phyloP scores from a whole-genome alignment of 257 asterid species.

The Nicotiana noctiflora region DNA sequence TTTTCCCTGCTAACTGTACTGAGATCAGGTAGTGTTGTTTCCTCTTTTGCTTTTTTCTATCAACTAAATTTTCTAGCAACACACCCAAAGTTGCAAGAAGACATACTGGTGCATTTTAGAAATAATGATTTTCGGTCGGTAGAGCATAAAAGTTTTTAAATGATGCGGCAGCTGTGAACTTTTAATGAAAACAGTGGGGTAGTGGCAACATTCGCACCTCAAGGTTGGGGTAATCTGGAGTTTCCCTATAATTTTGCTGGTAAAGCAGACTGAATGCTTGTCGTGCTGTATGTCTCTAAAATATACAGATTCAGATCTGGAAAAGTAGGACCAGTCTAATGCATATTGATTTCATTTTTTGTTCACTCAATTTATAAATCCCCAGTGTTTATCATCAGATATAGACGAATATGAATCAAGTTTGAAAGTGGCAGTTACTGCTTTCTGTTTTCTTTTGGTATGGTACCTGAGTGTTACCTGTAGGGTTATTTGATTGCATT shows the following conservation, averaged over 20 bases:
- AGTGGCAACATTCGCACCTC: not conserved
- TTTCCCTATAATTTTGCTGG: not conserved
- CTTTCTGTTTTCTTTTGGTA: not conserved
- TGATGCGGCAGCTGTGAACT: not conserved
- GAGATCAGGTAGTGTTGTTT: conserved; percentile 53
- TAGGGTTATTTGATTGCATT: not conserved
- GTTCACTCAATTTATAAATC: not conserved
- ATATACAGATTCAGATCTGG: not conserved
- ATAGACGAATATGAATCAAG: not conserved
- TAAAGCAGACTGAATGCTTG: not conserved
- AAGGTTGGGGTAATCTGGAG: not conserved
- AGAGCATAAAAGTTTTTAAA: not conserved
- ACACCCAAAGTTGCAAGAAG: not conserved
- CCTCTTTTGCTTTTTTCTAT: not conserved
- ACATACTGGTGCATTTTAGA: not conserved
- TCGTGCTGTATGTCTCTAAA: not conserved
- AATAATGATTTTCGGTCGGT: not conserved
- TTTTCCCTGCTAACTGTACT: conserved; percentile 63
- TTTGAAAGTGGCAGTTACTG: not conserved
- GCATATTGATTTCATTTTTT: not conserved
- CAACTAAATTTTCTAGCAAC: not conserved
- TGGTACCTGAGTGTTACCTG: not conserved
- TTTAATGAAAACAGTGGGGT: not conserved
- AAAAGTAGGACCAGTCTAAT: not conserved
- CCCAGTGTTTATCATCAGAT: not conserved